These are phyloP conservation scores for Salvia hispanica DNA, from an alignment of 257 asterid genomes.

Conservation along the genomic window DNA sequence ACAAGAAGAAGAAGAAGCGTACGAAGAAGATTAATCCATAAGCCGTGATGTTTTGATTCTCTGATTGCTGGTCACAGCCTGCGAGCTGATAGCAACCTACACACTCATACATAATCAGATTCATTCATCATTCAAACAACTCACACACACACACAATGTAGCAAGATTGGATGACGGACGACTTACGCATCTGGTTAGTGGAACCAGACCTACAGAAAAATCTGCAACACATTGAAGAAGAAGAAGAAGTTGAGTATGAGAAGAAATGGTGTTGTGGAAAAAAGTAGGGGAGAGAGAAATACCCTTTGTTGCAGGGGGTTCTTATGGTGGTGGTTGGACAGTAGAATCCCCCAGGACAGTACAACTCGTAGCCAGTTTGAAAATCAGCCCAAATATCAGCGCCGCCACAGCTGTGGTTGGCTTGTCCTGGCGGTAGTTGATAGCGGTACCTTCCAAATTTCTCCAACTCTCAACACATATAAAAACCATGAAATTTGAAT, in stretches of 20 bases:
- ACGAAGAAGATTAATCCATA: slow-evolving; percentile 88
- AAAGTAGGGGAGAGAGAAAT: slow-evolving; percentile 21
- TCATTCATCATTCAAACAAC: slow-evolving; percentile 7
- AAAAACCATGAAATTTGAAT: too few species aligned
- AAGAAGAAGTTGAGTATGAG: slow-evolving; percentile 14
- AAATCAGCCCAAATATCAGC: slow-evolving; percentile 95
- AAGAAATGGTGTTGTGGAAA: not conserved
- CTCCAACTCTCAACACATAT: slow-evolving; percentile 3
- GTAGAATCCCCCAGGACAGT: slow-evolving; percentile 85
- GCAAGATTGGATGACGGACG: not conserved
- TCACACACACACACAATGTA: not conserved
- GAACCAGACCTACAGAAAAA: slow-evolving; percentile 95
- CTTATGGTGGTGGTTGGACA: slow-evolving; percentile 79
- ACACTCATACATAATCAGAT: slow-evolving; percentile 28
- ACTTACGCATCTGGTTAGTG: slow-evolving; percentile 69
- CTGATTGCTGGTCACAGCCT: slow-evolving; percentile 64
- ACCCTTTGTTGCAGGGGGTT: slow-evolving; percentile 77
- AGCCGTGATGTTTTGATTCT: slow-evolving; percentile 88
- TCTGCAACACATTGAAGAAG: slow-evolving; percentile 45
- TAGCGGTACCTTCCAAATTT: slow-evolving; percentile 65
- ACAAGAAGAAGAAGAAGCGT: slow-evolving; percentile 40
- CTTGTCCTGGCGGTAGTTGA: slow-evolving; percentile 86
- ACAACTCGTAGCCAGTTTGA: slow-evolving; percentile 58
- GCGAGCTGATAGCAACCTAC: slow-evolving; percentile 85
- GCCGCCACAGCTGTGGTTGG: slow-evolving; percentile 88